Conservation (phyloP, 2,329 filamentous ascomycete species). For the Penicillium carneum region DNA sequence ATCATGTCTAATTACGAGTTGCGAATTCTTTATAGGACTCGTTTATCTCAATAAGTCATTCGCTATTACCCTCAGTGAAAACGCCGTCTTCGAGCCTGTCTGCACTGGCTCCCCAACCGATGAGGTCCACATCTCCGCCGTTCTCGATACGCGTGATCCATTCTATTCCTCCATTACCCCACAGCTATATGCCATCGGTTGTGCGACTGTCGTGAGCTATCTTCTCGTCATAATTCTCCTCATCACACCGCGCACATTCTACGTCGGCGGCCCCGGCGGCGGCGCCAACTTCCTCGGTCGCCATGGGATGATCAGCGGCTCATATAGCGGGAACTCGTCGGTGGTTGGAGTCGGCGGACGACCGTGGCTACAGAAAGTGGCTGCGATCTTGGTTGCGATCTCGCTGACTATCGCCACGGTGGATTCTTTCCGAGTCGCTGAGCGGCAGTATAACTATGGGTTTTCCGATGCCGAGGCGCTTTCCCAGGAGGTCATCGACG, state of each 20-base stretch:
- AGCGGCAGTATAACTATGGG: slow-evolving; percentile 78
- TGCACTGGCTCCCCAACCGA: slow-evolving; percentile 54
- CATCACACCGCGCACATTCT: slow-evolving; percentile 91
- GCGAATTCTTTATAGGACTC: slow-evolving; percentile 41
- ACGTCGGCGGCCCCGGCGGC: slow-evolving; percentile 74
- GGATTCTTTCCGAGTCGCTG: slow-evolving; percentile 85
- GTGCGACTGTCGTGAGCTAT: slow-evolving; percentile 88
- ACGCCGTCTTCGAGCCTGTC: slow-evolving; percentile 59
- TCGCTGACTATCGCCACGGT: slow-evolving; percentile 92
- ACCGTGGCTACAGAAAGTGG: slow-evolving; percentile 86
- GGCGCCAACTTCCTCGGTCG: slow-evolving; percentile 77
- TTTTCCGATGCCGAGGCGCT: slow-evolving; percentile 79
- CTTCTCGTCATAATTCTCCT: slow-evolving; percentile 92
- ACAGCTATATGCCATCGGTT: slow-evolving; percentile 89
- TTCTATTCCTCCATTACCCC: slow-evolving; percentile 95
- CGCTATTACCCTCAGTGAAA: slow-evolving; percentile 55
- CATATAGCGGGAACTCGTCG: slow-evolving; percentile 68
- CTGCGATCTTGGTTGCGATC: slow-evolving; percentile 70
- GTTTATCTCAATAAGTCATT: slow-evolving; percentile 53
- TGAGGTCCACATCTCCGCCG: slow-evolving; percentile 53
- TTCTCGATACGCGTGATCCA: slow-evolving; percentile 77
- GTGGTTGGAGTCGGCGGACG: slow-evolving; percentile 87
- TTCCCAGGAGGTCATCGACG: slow-evolving; percentile 79
- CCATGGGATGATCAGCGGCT: slow-evolving; percentile 83
- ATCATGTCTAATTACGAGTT: slow-evolving; percentile 10